Percentiles rank a stretch among this genome's conserved stretches.
Conservation (phyloP, 306 rosid species). For the Prunus mongolica region DNA sequence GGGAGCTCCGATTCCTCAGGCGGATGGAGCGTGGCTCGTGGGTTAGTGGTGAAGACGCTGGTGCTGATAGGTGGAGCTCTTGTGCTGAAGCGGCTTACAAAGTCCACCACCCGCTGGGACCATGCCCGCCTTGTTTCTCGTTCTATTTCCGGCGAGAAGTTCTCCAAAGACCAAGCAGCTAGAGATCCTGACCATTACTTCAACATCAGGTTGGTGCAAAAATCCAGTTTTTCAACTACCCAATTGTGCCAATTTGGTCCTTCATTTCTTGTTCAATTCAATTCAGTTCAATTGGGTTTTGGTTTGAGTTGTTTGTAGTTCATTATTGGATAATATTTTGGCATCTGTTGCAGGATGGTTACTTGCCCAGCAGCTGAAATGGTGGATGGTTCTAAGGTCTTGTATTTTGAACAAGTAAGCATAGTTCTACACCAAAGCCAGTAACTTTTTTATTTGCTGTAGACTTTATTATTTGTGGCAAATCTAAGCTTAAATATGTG, state of each 20-base stretch:
- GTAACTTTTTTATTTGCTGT: background rate
- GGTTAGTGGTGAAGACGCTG: constrained; percentile 63
- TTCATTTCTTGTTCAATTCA: background rate
- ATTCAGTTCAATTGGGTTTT: background rate
- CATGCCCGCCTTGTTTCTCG: constrained; percentile 76
- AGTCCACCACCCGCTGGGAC: constrained; percentile 99
- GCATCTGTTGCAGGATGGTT: constrained; percentile 27
- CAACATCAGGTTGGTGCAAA: constrained; percentile 59
- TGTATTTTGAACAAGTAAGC: constrained; percentile 87
- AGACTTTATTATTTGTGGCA: background rate
- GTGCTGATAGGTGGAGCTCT: constrained; percentile 83
- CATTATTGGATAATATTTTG: background rate
- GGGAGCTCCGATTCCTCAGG: constrained; percentile 15
- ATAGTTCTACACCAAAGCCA: background rate
- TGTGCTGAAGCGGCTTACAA: constrained; percentile 80
- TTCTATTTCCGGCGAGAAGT: constrained; percentile 88
- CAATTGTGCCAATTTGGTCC: background rate
- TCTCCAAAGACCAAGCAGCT: constrained; percentile 86
- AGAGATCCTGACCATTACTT: constrained; percentile 92
- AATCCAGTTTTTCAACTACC: background rate
- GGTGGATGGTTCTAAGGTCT: constrained; percentile 83
- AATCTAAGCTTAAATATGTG: constrained; percentile 1
- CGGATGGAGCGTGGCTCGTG: constrained; percentile 69
- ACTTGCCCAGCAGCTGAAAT: constrained; percentile 97
- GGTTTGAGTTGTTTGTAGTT: background rate